Base-by-base conservation (phyloP, 306 rosid genomes). In the Acacia confusa region DNA sequence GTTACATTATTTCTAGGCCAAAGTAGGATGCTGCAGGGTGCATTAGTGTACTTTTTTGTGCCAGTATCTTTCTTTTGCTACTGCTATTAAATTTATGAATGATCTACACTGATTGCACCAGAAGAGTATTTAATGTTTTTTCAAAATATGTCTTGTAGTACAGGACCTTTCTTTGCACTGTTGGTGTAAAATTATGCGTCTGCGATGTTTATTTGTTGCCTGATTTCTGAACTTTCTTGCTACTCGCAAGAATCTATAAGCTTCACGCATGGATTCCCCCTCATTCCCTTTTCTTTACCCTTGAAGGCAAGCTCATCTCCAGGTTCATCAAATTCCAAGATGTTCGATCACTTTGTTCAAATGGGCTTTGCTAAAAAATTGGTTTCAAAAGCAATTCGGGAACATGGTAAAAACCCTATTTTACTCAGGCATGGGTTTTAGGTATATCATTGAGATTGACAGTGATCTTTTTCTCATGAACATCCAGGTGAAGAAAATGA, bases 301-400 rank as follows among this genome's bases (percentile, higher is more conserved):
- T 70, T 74, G 12, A 64, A 94, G 98, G 92, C 89, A 75, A 81
- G 91, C 84, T 84, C 94, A 25, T 84, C 87, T 79, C 84, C 92
- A 58, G 91, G 93, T 84, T 81, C 88, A 15, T 90, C 95, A 69
- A 85, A 86, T 79, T 78, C 94, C 79, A 92, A 90, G 93, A 77
- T 87, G n/a, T n/a, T 88, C 60, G 90, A 87, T 79, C 84, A 86
- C 78, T 91, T 95, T 71, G 80, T 90, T 32, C 84, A 83, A 52
- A 95, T 95, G 98, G 98, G 98, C 19, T 95, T 95, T 87, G 79
- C 94, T 25, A 72, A 77, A 61, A 90, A 87, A 78, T 34, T 95
- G 90, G 97, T 95, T 70, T 74, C 85, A 36, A 95, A 90, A 89
- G 98, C 88, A 19, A 89, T 95, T 66, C 84, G 78, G 85, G 97